These are phyloP conservation scores for Rhodocollybia butyracea DNA, from an alignment of 768 basidiomycete species.

Conservation along the genomic window DNA sequence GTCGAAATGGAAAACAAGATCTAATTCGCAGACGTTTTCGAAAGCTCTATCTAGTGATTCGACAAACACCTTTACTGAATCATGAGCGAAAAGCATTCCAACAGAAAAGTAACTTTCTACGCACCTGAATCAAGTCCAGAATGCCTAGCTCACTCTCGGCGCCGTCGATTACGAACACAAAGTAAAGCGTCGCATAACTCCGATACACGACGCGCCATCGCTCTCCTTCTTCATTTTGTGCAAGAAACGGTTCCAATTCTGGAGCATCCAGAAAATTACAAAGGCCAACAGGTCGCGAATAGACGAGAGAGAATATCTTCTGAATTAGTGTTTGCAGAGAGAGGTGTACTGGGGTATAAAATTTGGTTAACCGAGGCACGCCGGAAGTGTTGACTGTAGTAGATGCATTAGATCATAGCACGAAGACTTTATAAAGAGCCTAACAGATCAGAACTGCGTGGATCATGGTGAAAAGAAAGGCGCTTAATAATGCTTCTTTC, in stretches of 20 bases:
- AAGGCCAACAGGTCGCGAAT: slow-evolving; percentile 71
- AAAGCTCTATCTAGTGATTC: slow-evolving; percentile 94
- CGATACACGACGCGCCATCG: slow-evolving; percentile 89
- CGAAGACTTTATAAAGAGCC: slow-evolving; percentile 15
- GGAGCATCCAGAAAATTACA: slow-evolving; percentile 98
- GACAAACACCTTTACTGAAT: slow-evolving; percentile 79
- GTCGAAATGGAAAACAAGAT: slow-evolving; percentile 98
- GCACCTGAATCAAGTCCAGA: slow-evolving; percentile 92
- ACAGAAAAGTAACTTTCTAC: slow-evolving; percentile 14
- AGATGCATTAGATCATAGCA: slow-evolving; percentile 12
- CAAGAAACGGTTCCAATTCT: slow-evolving; percentile 74
- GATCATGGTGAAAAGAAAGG: slow-evolving; percentile 69
- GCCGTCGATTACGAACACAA: slow-evolving; percentile 94
- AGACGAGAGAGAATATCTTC: slow-evolving; percentile 89
- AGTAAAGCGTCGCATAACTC: slow-evolving; percentile 94
- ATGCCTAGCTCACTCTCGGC: slow-evolving; percentile 97
- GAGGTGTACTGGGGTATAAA: slow-evolving; percentile 78
- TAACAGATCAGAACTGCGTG: slow-evolving; percentile 85
- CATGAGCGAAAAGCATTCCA: neutral
- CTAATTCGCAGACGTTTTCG: slow-evolving; percentile 97
- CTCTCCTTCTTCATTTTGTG: slow-evolving; percentile 53
- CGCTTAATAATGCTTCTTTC: too few species aligned
- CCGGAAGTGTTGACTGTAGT: slow-evolving; percentile 88
- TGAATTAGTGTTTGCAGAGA: slow-evolving; percentile 69
- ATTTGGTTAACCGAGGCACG: slow-evolving; percentile 79